Conservation (phyloP, 1,139 yeast genomes). For the Lodderomyces orthopsilosis region DNA sequence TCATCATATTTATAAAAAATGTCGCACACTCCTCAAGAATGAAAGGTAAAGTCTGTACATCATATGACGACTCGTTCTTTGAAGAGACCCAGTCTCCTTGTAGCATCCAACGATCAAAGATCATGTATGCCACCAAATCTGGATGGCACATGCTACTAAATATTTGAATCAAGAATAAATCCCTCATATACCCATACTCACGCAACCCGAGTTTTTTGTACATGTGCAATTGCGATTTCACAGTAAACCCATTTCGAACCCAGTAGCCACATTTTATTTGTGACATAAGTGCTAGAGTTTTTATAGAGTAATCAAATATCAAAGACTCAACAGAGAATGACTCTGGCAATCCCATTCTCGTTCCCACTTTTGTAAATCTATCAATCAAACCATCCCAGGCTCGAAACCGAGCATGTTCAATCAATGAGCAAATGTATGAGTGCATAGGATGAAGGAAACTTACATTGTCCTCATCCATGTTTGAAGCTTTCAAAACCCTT, state of each 20-base stretch:
- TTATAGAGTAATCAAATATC: conserved; percentile 70
- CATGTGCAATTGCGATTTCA: conserved; percentile 74
- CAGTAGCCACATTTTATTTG: conserved; percentile 59
- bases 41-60: conserved; percentile 45
- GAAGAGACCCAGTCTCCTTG: conserved; percentile 42
- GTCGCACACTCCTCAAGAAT: conserved; percentile 81
- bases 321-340: conserved; percentile 19
- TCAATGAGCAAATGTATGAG: conserved; percentile 66
- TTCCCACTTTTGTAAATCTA: conserved; percentile 14
- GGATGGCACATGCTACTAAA: conserved; percentile 61
- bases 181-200: conserved; percentile 79
- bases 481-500: conserved; percentile 21
- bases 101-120: conserved; percentile 72
- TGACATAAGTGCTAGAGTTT: conserved; percentile 60
- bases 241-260: conserved; percentile 64
- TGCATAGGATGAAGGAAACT: conserved; percentile 83
- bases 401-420: conserved; percentile 49
- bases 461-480: conserved; percentile 43
- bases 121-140: conserved; percentile 53
- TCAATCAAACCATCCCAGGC: conserved; percentile 19
- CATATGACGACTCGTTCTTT: conserved; percentile 23
- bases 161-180: conserved; percentile 68
- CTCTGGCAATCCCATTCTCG: conserved; percentile 1
- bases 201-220: conserved; percentile 80
- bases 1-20: conserved; percentile 64